These are phyloP conservation scores for Hymenoscyphus linearis DNA, from an alignment of 2,329 filamentous ascomycete species.

Conservation along the genomic window DNA sequence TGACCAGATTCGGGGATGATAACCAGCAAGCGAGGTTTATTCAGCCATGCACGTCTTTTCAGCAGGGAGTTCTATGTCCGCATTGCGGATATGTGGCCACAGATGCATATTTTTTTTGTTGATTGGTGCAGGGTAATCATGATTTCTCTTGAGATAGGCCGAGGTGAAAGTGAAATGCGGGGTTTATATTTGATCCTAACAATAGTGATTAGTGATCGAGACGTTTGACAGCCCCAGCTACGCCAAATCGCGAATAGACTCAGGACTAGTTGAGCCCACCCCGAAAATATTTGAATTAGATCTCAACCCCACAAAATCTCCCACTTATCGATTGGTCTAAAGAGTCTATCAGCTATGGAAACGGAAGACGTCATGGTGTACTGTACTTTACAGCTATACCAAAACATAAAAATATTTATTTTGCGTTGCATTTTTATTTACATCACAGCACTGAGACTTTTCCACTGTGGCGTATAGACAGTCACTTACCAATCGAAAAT, in stretches of 20 bases:
- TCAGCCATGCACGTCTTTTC: neutral
- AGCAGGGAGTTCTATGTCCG: neutral
- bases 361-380: neutral
- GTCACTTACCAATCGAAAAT: neutral
- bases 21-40: neutral
- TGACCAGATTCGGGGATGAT: neutral
- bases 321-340: neutral
- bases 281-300: neutral
- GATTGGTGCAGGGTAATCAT: neutral
- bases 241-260: neutral
- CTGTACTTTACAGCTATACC: neutral
- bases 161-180: neutral
- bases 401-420: neutral
- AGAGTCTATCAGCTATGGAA: neutral
- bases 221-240: neutral
- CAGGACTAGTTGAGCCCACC: neutral
- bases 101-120: neutral
- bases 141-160: neutral
- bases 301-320: neutral
- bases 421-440: neutral
- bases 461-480: neutral
- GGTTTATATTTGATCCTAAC: neutral
- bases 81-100: neutral
- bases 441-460: neutral
- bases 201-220: neutral